These are phyloP conservation scores for Peronospora tabacina DNA, from an alignment of 352 stramenopile species.

Conservation along the genomic window DNA sequence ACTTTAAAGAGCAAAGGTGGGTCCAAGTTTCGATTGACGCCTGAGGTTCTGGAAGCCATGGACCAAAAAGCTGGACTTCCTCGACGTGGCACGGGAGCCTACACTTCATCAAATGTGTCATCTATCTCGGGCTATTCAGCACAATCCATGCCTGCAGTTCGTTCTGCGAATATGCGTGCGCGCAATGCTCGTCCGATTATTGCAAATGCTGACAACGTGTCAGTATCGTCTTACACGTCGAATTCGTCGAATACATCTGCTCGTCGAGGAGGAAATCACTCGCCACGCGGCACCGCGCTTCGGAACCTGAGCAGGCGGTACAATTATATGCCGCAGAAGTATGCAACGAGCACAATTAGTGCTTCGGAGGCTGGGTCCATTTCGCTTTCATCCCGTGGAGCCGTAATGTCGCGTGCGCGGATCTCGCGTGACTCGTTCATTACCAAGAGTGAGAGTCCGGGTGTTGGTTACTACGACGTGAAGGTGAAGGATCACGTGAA, in stretches of 20 bases:
- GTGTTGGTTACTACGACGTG: conserved; percentile 74
- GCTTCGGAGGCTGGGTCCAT: conserved; percentile 33
- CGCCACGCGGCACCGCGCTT: conserved; percentile 35
- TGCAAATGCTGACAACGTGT: conserved; percentile 40
- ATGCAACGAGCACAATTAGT: conserved; percentile 31
- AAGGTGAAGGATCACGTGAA: conserved; percentile 56
- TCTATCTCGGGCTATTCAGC: conserved; percentile 57
- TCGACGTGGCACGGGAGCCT: conserved; percentile 37
- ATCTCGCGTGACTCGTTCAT: conserved; percentile 65
- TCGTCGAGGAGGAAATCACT: conserved; percentile 18
- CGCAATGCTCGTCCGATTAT: conserved; percentile 30
- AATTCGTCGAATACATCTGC: conserved; percentile 37
- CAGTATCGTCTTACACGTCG: conserved; percentile 51
- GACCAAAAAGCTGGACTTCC: conserved; percentile 44
- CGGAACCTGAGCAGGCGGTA: conserved; percentile 57
- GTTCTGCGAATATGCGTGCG: conserved; percentile 20
- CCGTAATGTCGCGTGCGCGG: conserved; percentile 55
- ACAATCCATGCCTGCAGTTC: conserved; percentile 30
- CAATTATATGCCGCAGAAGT: conserved; percentile 62
- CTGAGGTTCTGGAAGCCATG: conserved; percentile 52
- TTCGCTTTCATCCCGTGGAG: conserved; percentile 60
- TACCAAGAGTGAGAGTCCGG: conserved; percentile 57
- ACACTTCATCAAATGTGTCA: conserved; percentile 56
- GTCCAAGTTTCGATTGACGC: conserved; percentile 44
- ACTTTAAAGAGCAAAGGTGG: conserved; percentile 14